These are phyloP conservation scores for Backusella macrospora DNA, from an alignment of 192 early-diverging fungal genomes.

Conservation along the genomic window DNA sequence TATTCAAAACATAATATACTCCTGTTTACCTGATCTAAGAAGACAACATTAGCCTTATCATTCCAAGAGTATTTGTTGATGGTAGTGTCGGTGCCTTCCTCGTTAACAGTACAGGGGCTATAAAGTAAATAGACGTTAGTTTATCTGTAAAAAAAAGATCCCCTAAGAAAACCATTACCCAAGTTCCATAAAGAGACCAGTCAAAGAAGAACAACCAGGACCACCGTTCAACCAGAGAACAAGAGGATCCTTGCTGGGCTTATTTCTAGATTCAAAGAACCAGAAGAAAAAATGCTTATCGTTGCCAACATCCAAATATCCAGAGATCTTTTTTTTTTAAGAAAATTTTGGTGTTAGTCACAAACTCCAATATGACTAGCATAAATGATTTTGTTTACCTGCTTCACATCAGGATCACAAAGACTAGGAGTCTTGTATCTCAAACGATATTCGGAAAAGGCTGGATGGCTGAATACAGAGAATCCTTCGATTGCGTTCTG, in stretches of 20 bases:
- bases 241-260: conserved; percentile 65
- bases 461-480: conserved; percentile 54
- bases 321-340: conserved; percentile 63
- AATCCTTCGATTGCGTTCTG: conserved; percentile 41
- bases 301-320: conserved; percentile 69
- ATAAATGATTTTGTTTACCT: conserved; percentile 51
- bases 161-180: conserved; percentile 28
- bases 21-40: conserved; percentile 72
- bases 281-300: conserved; percentile 93
- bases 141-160: neutral
- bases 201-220: conserved; percentile 46
- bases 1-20: neutral
- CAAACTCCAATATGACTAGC: neutral
- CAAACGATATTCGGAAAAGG: conserved; percentile 74
- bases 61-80: conserved; percentile 89
- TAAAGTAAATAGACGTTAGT: neutral
- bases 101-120: conserved; percentile 86
- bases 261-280: conserved; percentile 95
- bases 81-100: conserved; percentile 71
- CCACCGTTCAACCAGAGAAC: conserved; percentile 49
- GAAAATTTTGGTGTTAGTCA: conserved; percentile 1
- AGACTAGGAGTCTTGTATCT: conserved; percentile 76
- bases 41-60: conserved; percentile 85
- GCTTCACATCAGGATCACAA: conserved; percentile 87
- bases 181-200: conserved; percentile 47